A percentile compares a stretch with the other conserved stretches of the same genome.
These are phyloP conservation scores for Cladosporium sp. DNA, from an alignment of 2,329 filamentous ascomycete genomes.

Conservation along the genomic window DNA sequence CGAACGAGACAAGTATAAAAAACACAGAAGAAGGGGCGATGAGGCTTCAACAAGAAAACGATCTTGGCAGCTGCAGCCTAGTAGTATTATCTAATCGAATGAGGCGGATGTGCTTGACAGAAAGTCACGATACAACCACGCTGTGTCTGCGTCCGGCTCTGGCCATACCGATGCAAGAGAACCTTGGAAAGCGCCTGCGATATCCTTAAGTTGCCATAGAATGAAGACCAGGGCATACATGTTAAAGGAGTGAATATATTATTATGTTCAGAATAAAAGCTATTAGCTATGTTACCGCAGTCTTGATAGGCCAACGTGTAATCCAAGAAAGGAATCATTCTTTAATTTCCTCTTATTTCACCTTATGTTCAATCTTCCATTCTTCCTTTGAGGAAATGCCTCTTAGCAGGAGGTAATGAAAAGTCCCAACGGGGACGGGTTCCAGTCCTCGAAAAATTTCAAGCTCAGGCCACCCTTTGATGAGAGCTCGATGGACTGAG, in stretches of 20 bases:
- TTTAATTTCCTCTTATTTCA: background rate
- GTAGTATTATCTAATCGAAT: too few species aligned
- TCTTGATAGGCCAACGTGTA: background rate
- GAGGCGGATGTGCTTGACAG: too few species aligned
- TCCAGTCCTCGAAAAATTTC: slow-evolving; percentile 32
- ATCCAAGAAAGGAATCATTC: background rate
- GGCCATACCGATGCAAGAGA: too few species aligned
- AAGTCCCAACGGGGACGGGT: slow-evolving; percentile 28
- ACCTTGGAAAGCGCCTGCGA: too few species aligned
- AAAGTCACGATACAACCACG: too few species aligned
- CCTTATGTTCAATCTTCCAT: background rate
- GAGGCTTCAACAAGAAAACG: too few species aligned
- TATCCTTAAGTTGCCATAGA: too few species aligned
- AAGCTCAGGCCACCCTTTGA: slow-evolving; percentile 24
- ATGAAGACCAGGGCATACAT: too few species aligned
- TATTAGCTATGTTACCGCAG: background rate
- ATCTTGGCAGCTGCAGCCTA: too few species aligned
- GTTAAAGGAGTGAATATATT: background rate
- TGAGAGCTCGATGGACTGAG: slow-evolving; percentile 27
- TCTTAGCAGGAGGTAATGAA: slow-evolving; percentile 32
- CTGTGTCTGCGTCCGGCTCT: too few species aligned
- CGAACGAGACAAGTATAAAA: too few species aligned
- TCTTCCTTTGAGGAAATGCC: background rate
- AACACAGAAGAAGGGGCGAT: too few species aligned
- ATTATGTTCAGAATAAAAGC: background rate